Conservation (phyloP, 768 basidiomycete species). For the Pisolithus sp. region DNA sequence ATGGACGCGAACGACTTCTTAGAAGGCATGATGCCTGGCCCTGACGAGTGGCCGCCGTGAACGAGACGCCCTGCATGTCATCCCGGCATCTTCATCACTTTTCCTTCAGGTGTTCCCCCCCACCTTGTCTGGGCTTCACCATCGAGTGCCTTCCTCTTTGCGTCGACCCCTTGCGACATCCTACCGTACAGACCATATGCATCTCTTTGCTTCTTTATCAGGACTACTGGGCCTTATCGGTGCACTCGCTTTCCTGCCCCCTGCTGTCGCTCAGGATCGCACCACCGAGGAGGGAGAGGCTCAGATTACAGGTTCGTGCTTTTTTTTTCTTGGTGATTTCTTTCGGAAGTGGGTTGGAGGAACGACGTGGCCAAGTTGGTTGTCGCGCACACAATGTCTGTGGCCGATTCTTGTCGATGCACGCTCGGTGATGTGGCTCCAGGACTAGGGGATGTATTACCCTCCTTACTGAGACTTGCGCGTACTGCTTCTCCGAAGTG, state of each 20-base stretch:
- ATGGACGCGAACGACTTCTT: no score
- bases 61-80: no score
- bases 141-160: neutral
- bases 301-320: conserved; percentile 24
- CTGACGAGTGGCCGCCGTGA: no score
- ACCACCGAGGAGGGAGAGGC: conserved; percentile 28
- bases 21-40: no score
- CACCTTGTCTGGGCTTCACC: neutral
- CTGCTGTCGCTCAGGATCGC: conserved; percentile 18
- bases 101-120: neutral
- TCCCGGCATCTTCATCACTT: neutral
- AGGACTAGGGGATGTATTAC: no score
- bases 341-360: neutral
- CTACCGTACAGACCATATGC: conserved; percentile 1
- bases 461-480: no score
- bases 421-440: neutral
- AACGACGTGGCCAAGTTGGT: neutral
- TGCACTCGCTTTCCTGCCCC: neutral
- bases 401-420: neutral
- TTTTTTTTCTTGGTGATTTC: no score
- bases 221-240: neutral
- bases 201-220: conserved; percentile 1
- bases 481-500: no score
- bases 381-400: neutral
- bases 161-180: neutral